Base-by-base conservation (phyloP, 1,284 basidiomycete species). In the Sporisorium exsertum region DNA sequence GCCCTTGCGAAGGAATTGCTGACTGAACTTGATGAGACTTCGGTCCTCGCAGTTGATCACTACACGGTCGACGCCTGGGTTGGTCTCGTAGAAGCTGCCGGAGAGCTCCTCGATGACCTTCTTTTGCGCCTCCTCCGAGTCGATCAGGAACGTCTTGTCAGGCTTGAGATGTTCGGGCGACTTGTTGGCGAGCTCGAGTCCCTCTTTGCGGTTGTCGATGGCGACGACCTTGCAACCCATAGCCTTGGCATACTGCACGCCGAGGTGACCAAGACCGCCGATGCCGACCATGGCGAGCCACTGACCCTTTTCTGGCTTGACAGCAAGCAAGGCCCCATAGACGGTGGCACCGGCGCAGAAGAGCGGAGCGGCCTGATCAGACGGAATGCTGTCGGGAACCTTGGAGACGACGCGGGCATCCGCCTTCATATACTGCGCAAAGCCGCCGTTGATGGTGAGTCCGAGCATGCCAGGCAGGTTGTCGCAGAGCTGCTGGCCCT, bases 331-430 rank as follows among this genome's bases (percentile, higher is more conserved):
- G 0, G 86, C 85, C 57, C 86, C 87, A 66, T 79, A 86, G 50
- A 83, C 81, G 15, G 86, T 85, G n/a, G 81, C 68, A 22, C 87
- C 87, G 18, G 87, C 86, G 60, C 87, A 88, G 59, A 87, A 79
- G 2, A 88, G 77, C 3, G 87, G 87, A 6, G 87, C 87, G 2
- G 83, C 83, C 33, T 77, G 56, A 42, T 60, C 72, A 49, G 60
- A 84, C 37, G 50, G 81, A 22, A 83, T 68, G 27, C 47, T 61
- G 35, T 84, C 83, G 16, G 83, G 83, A 29, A 84, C 73, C 71
- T 74, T 77, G 76, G 78, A 79, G 9, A 82, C 79, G 29, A 82
- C 82, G 5, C 66, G 56, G 16, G 79, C 75, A 40, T 80, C 69
- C 10, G 83, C 73, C 60, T 82, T 82, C 64, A 78, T 80, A 64